phyloP scores from a whole-genome alignment of 331 rosid genomes.

The Arachis monticola region DNA sequence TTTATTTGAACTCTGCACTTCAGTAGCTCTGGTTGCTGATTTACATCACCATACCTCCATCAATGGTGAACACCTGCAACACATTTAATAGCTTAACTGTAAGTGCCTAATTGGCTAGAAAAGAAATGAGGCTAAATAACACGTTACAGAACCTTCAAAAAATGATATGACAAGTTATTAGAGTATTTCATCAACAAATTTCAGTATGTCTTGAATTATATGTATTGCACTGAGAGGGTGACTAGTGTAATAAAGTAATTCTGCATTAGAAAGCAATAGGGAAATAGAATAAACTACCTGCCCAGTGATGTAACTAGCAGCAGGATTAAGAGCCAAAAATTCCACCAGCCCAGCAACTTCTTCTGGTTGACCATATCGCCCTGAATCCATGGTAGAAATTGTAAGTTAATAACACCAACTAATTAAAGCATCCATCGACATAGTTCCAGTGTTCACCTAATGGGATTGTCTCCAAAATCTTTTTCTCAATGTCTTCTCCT shows the following conservation, averaged over 20 bases:
- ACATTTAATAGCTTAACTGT: conserved; percentile 17
- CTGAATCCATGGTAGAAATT: conserved; percentile 54
- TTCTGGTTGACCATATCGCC: conserved; percentile 93
- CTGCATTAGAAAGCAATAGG: neutral
- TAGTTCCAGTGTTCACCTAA: conserved; percentile 59
- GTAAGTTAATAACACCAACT: conserved; percentile 38
- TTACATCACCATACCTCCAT: conserved; percentile 98
- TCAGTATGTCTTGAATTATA: conserved; percentile 8
- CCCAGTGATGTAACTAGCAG: conserved; percentile 92
- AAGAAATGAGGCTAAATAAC: neutral
- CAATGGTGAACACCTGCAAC: conserved; percentile 80
- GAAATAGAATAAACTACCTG: conserved; percentile 62
- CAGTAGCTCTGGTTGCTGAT: conserved; percentile 20
- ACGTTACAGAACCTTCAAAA: conserved; percentile 37
- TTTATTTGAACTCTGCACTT: conserved; percentile 12
- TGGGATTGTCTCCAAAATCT: conserved; percentile 82
- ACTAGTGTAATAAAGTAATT: neutral
- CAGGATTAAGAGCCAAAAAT: conserved; percentile 90
- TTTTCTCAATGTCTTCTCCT: conserved; percentile 82
- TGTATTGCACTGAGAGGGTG: neutral
- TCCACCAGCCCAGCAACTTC: conserved; percentile 98
- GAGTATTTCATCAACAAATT: neutral
- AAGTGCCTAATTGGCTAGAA: neutral
- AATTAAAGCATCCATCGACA: conserved; percentile 18
- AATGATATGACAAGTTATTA: neutral